Percentiles rank a stretch among this genome's conserved stretches.
Conservation (phyloP, 2,329 filamentous ascomycete genomes). For the Atkinsonella hypoxylon region DNA sequence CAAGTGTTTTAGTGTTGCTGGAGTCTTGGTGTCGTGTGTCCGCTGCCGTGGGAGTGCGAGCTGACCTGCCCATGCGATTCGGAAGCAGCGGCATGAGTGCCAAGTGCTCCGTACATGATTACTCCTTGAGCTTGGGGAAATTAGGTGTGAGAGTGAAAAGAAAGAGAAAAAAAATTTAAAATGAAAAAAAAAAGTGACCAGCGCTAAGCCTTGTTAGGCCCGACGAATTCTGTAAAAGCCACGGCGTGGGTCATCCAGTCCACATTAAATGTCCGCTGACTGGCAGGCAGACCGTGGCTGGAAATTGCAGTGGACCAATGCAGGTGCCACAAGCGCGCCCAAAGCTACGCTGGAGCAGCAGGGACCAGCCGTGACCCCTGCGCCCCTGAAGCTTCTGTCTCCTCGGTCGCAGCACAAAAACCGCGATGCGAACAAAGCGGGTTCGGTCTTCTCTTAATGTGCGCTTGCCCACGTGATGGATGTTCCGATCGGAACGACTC, state of each 20-base stretch:
- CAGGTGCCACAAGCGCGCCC: conserved; percentile 1
- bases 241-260: neutral
- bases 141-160: neutral
- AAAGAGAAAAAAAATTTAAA: neutral
- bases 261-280: neutral
- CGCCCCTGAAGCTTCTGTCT: neutral
- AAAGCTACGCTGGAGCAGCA: neutral
- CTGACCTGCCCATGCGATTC: neutral
- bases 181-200: neutral
- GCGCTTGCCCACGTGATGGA: neutral
- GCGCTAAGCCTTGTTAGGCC: conserved; percentile 1
- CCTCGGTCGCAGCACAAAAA: neutral
- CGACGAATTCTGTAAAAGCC: neutral
- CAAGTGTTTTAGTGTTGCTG: too few species aligned
- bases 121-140: neutral
- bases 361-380: neutral
- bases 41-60: neutral
- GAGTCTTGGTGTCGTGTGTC: neutral
- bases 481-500: neutral
- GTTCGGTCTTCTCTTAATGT: conserved; percentile 2
- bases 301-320: conserved; percentile 7
- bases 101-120: neutral
- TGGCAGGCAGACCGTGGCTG: conserved; percentile 1
- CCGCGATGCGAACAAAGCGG: neutral
- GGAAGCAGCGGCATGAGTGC: conserved; percentile 5